Percentiles rank a stretch among this genome's conserved stretches.
Conservation (phyloP, 257 asterid genomes). For the Euphrasia confusa region DNA sequence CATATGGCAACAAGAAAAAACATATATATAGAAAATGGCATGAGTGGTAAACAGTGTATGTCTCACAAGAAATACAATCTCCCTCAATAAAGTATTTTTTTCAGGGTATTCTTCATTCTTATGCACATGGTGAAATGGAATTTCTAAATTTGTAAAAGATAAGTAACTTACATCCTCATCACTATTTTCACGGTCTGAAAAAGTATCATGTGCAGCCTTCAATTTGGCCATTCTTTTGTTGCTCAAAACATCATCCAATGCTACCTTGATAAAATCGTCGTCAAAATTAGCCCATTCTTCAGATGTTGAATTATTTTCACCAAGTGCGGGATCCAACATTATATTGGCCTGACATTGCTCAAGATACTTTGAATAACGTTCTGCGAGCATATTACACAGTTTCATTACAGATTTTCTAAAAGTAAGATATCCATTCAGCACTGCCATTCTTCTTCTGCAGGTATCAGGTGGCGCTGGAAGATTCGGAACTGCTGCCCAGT, state of each 20-base stretch:
- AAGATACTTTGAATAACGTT: constrained; percentile 56
- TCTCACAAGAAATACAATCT: constrained; percentile 3
- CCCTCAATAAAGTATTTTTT: not conserved
- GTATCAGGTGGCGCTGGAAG: constrained; percentile 80
- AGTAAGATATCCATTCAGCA: constrained; percentile 40
- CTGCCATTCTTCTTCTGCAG: constrained; percentile 87
- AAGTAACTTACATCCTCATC: constrained; percentile 44
- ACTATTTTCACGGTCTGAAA: constrained; percentile 31
- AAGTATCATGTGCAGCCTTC: constrained; percentile 32
- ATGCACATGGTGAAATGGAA: constrained; percentile 16
- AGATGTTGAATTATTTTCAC: constrained; percentile 26
- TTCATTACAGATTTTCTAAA: constrained; percentile 68
- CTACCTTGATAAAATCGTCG: constrained; percentile 47
- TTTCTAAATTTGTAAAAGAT: constrained; percentile 12
- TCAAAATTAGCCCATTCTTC: constrained; percentile 78
- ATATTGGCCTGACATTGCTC: constrained; percentile 45
- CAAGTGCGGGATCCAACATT: constrained; percentile 28
- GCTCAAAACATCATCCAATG: constrained; percentile 61
- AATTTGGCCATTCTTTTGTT: constrained; percentile 49
- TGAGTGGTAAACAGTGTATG: not conserved
- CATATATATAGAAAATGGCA: constrained; percentile 11
- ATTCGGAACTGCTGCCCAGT: constrained; percentile 65
- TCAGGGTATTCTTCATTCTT: constrained; percentile 16
- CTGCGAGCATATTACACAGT: constrained; percentile 64
- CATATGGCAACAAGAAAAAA: constrained; percentile 15